A percentile compares a stretch with the other conserved stretches of the same genome.
Evolutionary conservation across 257 asterid species (phyloP).

Genomic region (Mentha longifolia): DNA sequence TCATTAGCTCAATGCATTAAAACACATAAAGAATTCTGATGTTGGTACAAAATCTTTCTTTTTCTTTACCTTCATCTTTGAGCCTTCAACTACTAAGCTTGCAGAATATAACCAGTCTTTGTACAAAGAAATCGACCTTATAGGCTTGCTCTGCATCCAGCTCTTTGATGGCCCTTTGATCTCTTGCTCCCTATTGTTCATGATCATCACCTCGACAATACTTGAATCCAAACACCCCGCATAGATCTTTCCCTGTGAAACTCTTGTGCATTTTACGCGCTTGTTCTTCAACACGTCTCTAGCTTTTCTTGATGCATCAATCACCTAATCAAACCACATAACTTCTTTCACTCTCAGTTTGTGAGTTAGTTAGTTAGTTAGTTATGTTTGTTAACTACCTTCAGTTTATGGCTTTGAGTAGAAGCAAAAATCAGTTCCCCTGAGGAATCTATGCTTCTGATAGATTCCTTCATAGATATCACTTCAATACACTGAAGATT

Average conservation of each 20-base stretch:
- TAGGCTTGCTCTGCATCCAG: conserved; percentile 80
- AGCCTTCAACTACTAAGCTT: conserved; percentile 63
- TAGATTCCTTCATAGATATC: conserved; percentile 67
- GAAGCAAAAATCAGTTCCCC: conserved; percentile 69
- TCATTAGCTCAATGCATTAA: neutral
- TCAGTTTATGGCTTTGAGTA: conserved; percentile 66
- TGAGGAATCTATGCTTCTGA: conserved; percentile 58
- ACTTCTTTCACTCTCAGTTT: neutral
- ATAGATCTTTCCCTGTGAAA: conserved; percentile 70
- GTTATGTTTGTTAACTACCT: conserved; percentile 43
- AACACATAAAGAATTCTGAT: neutral
- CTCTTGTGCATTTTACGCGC: conserved; percentile 62
- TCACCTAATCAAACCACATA: conserved; percentile 41
- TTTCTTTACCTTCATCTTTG: conserved; percentile 67
- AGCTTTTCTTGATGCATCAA: conserved; percentile 69
- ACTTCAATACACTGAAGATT: conserved; percentile 72
- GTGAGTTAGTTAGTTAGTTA: neutral
- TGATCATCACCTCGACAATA: conserved; percentile 68
- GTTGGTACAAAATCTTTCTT: neutral
- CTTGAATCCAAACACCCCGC: conserved; percentile 89
- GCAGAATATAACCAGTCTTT: conserved; percentile 85
- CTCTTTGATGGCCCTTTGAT: conserved; percentile 73
- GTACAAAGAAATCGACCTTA: conserved; percentile 61
- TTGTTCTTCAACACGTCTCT: conserved; percentile 66
- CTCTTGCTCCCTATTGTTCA: conserved; percentile 69